A percentile compares a stretch with the other conserved stretches of the same genome.
Evolutionary conservation across 2,329 filamentous ascomycete genomes (phyloP).

Genomic region (Hirsutella rhossiliensis): DNA sequence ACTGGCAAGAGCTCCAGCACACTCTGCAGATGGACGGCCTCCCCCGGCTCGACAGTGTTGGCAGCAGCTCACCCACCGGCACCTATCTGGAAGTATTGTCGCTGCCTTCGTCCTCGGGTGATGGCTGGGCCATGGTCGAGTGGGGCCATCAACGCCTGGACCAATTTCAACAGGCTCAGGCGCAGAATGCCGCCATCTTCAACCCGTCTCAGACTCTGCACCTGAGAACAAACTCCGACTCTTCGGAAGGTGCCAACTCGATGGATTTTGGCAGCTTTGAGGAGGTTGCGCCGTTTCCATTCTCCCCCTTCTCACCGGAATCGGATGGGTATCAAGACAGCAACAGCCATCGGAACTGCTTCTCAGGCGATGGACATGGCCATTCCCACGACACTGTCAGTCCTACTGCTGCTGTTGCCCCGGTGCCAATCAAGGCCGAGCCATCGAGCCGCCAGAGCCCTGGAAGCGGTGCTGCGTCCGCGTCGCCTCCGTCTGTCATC

Average conservation of each 20-base stretch:
- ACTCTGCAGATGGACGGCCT: conserved; percentile 39
- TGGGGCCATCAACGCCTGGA: conserved; percentile 56
- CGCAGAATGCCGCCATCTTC: conserved; percentile 60
- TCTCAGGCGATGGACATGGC: conserved; percentile 42
- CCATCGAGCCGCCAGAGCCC: conserved; percentile 45
- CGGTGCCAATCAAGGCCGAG: conserved; percentile 55
- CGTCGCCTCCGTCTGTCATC: conserved; percentile 49
- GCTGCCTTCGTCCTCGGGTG: conserved; percentile 67
- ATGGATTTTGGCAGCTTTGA: conserved; percentile 69
- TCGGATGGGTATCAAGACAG: conserved; percentile 64
- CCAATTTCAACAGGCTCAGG: conserved; percentile 41
- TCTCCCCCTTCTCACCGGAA: conserved; percentile 70
- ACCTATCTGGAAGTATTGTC: conserved; percentile 77
- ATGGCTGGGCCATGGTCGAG: conserved; percentile 77
- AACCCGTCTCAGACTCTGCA: conserved; percentile 88
- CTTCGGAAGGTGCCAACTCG: conserved; percentile 58
- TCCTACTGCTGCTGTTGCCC: conserved; percentile 54
- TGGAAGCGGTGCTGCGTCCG: conserved; percentile 46
- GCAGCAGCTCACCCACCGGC: conserved; percentile 32
- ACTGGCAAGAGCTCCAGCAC: conserved; percentile 70
- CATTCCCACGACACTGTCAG: conserved; percentile 45
- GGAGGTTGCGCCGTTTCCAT: conserved; percentile 58
- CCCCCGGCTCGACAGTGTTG: conserved; percentile 26
- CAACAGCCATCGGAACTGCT: conserved; percentile 48
- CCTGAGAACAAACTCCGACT: conserved; percentile 76